Evolutionary conservation across 495 filamentous ascomycete species (phyloP).

Genomic region (Aspergillus ellipticus): DNA sequence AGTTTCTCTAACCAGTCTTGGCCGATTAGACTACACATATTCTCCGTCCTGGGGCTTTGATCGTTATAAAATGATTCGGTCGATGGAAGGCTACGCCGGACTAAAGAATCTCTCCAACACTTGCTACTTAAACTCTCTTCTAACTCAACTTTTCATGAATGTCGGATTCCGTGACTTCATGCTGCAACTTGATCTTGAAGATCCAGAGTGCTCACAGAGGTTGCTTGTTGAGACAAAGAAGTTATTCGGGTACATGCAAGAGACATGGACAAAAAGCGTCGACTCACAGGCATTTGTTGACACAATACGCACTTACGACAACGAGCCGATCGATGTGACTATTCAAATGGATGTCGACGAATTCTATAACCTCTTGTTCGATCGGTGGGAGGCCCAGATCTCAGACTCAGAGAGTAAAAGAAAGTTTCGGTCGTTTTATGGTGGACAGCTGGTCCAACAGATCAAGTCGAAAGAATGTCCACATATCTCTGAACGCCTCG

Average conservation of each 20-base stretch:
- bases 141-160: constrained; percentile 98
- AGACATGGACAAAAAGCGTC: constrained; percentile 65
- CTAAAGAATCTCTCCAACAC: constrained; percentile 90
- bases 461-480: constrained; percentile 91
- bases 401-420: constrained; percentile 62
- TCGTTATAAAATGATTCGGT: constrained; percentile 63
- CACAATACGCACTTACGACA: constrained; percentile 78
- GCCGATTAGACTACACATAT: constrained; percentile 46
- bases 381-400: constrained; percentile 85
- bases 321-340: constrained; percentile 76
- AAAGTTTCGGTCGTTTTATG: constrained; percentile 79
- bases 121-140: constrained; percentile 93
- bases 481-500: constrained; percentile 86
- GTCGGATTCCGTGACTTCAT: constrained; percentile 82
- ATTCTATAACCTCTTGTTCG: constrained; percentile 92
- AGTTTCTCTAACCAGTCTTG: constrained; percentile 1
- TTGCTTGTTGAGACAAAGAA: constrained; percentile 74
- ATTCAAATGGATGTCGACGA: constrained; percentile 98
- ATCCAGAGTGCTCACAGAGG: constrained; percentile 54
- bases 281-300: constrained; percentile 71
- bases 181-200: constrained; percentile 56
- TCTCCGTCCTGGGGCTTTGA: constrained; percentile 59
- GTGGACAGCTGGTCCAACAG: constrained; percentile 89
- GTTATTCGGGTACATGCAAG: constrained; percentile 84
- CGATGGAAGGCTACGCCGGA: constrained; percentile 74